Evolutionary conservation across 148 eudicot species (phyloP).

Genomic region (Silene uniflora): DNA sequence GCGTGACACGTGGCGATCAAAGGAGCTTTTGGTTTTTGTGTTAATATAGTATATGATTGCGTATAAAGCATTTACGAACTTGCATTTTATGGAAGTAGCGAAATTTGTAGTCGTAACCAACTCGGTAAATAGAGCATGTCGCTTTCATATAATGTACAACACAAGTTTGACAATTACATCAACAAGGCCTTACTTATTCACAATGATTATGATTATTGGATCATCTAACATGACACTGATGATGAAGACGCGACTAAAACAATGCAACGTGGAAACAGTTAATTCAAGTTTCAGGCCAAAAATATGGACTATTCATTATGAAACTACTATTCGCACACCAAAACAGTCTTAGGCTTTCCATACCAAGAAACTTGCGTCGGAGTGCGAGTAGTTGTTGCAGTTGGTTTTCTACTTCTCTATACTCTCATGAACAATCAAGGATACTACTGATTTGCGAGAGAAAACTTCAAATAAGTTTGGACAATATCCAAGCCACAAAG

Average conservation of each 20-base stretch:
- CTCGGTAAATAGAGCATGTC: background rate
- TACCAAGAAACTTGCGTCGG: too few relatives aligned
- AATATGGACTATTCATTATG: background rate
- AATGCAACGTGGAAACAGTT: background rate
- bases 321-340: background rate
- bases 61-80: too few relatives aligned
- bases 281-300: background rate
- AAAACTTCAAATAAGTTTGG: slow-evolving; percentile 45
- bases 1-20: too few relatives aligned
- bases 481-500: slow-evolving; percentile 76
- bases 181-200: background rate
- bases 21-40: too few relatives aligned
- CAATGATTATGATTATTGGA: background rate
- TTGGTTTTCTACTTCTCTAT: too few relatives aligned
- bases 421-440: too few relatives aligned
- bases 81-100: too few relatives aligned
- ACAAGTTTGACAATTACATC: background rate
- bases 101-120: too few relatives aligned
- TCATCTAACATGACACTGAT: background rate
- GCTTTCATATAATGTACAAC: background rate
- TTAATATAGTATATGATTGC: too few relatives aligned
- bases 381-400: too few relatives aligned
- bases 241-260: background rate
- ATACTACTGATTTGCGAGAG: background rate
- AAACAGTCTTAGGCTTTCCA: background rate